Base-by-base conservation (phyloP, 2,329 filamentous ascomycete species). In the Botrytis fragariae region DNA sequence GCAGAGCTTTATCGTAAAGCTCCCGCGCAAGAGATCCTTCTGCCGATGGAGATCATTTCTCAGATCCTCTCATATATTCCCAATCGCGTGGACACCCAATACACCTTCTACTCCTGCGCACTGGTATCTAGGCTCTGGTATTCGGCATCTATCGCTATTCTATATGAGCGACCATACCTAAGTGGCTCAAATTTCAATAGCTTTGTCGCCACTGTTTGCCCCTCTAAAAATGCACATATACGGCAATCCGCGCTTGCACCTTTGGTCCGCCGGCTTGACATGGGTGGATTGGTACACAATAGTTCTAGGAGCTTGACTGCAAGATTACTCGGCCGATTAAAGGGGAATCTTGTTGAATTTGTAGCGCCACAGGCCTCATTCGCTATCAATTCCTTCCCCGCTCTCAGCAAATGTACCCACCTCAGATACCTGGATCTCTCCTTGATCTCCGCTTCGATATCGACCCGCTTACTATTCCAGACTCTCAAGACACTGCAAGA, bases 221-320 rank as follows among this genome's bases (percentile, higher is more conserved):
- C 80, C 20, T 81, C 80, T 44, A 81, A 81, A 72, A 81, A 81
- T 75, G 80, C 80, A 3, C 79, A 81, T 54, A 79, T 81, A n/a
- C 77, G 77, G 32, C 75, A 76, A 60, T 79, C 78, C 12, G 72
- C 79, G 2, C 75, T 82, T 8, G 76, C 80, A 1, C 65, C 75
- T 2, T 71, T 81, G 18, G 80, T 82, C 16, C 77, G 74, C 37
- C 69, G 73, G 22, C 77, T 82, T 12, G 80, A 81, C 69, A 81
- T 82, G 80, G 78, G 78, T 29, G 75, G 75, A 25, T 74, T 82
- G 18, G 80, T 80, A 12, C 80, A 82, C 45, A 79, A 81, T 70
- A 73, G 76, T 5, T 79, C 77, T 59, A 75, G 74, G 60, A 80
- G 77, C 51, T 72, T 81, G 29, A 82, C 80, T 4, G 80, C 80